Evolutionary conservation across 1,284 basidiomycete genomes (phyloP).

Genomic region (Moesziomyces globuligerus): DNA sequence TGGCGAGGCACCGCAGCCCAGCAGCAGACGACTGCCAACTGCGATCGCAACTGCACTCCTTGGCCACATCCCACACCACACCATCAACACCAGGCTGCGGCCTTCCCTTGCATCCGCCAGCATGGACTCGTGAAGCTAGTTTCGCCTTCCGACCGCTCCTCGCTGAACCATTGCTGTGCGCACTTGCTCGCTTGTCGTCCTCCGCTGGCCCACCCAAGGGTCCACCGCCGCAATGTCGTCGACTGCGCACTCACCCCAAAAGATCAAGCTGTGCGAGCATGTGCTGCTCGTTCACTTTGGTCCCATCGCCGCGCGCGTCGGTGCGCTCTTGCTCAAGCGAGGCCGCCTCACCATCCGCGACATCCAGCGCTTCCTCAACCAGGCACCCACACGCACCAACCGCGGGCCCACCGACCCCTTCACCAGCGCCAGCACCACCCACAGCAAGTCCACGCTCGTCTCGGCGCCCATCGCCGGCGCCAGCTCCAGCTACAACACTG

Average conservation of each 20-base stretch:
- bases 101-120: no score
- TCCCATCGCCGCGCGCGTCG: slow-evolving; percentile 77
- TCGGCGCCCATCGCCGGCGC: slow-evolving; percentile 37
- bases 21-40: no score
- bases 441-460: slow-evolving; percentile 26
- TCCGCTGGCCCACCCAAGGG: neutral
- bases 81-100: no score
- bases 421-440: slow-evolving; percentile 11
- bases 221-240: slow-evolving; percentile 19
- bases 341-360: slow-evolving; percentile 80
- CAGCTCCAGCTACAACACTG: slow-evolving; percentile 37
- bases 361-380: slow-evolving; percentile 61
- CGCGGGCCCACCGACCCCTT: slow-evolving; percentile 41
- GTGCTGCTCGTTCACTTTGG: slow-evolving; percentile 83
- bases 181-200: neutral
- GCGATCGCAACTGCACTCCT: no score
- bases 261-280: slow-evolving; percentile 74
- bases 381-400: slow-evolving; percentile 33
- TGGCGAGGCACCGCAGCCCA: neutral
- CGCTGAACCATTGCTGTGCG: no score
- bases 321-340: slow-evolving; percentile 81
- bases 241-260: slow-evolving; percentile 56
- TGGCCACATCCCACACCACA: no score
- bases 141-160: no score
- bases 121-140: no score